These are phyloP conservation scores for Curvularia sp. DNA, from an alignment of 2,329 filamentous ascomycete species.

Conservation along the genomic window DNA sequence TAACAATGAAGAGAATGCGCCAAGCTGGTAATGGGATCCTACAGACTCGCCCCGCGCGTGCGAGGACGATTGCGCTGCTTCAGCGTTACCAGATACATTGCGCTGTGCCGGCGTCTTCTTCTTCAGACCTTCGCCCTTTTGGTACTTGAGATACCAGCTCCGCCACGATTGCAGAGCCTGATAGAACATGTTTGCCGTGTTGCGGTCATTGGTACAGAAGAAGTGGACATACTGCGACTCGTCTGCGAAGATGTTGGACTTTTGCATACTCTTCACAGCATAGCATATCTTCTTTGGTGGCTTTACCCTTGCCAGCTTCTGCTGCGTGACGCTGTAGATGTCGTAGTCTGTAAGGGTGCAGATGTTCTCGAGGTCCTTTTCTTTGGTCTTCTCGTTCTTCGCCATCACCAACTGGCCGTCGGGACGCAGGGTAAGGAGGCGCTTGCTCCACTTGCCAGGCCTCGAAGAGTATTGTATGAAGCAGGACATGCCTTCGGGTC, in stretches of 20 bases:
- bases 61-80: constrained; percentile 25
- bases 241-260: constrained; percentile 80
- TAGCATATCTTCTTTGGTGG: constrained; percentile 87
- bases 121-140: constrained; percentile 65
- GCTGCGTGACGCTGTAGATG: constrained; percentile 78
- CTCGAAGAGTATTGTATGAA: constrained; percentile 82
- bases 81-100: constrained; percentile 27
- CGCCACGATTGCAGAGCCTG: constrained; percentile 79
- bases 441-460: constrained; percentile 87
- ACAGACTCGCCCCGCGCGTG: constrained; percentile 48
- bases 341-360: constrained; percentile 94
- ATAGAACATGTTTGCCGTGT: constrained; percentile 73
- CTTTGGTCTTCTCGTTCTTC: constrained; percentile 68
- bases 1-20: constrained; percentile 72
- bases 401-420: constrained; percentile 76
- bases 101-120: constrained; percentile 44
- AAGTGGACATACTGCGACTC: constrained; percentile 91
- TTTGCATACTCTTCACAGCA: constrained; percentile 91
- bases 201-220: constrained; percentile 79
- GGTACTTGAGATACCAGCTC: constrained; percentile 87
- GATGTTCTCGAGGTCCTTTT: constrained; percentile 71
- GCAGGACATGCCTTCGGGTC: constrained; percentile 71
- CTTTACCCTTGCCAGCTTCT: constrained; percentile 74
- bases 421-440: constrained; percentile 74
- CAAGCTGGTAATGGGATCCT: constrained; percentile 66